Conservation (phyloP, 208 protist genomes). For the Leishmania major region DNA sequence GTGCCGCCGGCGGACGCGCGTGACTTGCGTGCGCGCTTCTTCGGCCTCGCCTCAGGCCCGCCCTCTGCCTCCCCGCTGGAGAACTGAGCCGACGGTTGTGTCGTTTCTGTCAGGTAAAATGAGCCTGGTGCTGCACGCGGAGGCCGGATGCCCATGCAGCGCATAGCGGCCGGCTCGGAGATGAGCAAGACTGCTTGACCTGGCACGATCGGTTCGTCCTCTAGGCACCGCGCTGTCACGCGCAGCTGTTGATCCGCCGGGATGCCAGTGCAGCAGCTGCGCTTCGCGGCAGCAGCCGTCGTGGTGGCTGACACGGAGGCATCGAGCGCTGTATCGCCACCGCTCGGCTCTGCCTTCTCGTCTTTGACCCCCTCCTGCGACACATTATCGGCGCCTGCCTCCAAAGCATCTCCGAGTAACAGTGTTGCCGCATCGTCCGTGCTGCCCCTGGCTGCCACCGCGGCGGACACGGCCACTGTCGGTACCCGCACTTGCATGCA, state of each 20-base stretch:
- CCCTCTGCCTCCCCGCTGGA: not conserved
- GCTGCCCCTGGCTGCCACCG: conserved; percentile 5
- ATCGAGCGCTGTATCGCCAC: not conserved
- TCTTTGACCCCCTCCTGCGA: not conserved
- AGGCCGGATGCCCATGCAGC: conserved; percentile 48
- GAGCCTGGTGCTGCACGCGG: conserved; percentile 34
- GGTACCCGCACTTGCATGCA: conserved; percentile 52
- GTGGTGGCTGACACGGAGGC: not conserved
- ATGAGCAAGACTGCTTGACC: conserved; percentile 65
- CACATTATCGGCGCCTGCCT: not conserved
- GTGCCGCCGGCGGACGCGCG: not conserved
- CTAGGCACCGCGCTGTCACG: conserved; percentile 64
- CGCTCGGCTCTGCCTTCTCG: not conserved
- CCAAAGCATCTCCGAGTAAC: not conserved
- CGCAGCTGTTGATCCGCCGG: conserved; percentile 17
- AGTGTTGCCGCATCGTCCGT: not conserved
- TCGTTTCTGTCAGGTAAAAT: conserved; percentile 30
- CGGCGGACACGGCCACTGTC: conserved; percentile 11
- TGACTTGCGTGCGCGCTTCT: conserved; percentile 1
- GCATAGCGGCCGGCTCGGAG: conserved; percentile 66
- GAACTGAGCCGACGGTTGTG: not conserved
- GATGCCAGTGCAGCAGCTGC: not conserved
- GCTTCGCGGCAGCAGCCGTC: not conserved
- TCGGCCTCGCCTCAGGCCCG: not conserved
- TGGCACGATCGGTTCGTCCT: conserved; percentile 49